These are phyloP conservation scores for Populus trichocarpa DNA, from an alignment of 441 rosid genomes.

Conservation along the genomic window DNA sequence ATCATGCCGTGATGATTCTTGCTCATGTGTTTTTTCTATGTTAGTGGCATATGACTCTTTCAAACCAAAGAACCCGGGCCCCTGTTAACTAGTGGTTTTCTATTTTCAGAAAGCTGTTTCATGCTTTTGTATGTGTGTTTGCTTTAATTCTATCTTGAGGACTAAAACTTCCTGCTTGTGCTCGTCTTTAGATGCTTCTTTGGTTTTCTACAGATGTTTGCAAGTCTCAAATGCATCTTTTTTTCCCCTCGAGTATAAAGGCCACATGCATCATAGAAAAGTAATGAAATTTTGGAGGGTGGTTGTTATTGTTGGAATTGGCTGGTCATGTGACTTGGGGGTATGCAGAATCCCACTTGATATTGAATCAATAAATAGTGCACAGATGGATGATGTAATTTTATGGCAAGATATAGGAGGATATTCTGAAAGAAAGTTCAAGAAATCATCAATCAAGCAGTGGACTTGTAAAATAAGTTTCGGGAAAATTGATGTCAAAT, in stretches of 20 bases:
- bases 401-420: not conserved
- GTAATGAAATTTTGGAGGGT: not conserved
- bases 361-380: not conserved
- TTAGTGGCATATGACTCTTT: not conserved
- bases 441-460: not conserved
- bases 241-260: not conserved
- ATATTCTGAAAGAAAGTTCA: not conserved
- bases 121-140: not conserved
- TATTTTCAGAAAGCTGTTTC: not conserved
- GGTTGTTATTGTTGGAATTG: not conserved
- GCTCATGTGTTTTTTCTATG: not conserved
- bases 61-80: not conserved
- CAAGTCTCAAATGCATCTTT: not conserved
- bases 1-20: not conserved
- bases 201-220: not conserved
- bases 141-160: not conserved
- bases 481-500: too few species aligned
- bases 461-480: not conserved
- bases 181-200: not conserved
- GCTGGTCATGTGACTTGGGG: not conserved
- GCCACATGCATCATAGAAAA: not conserved
- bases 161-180: not conserved
- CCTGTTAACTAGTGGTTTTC: not conserved
- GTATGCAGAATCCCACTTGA: not conserved
- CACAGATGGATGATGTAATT: not conserved